Conservation (phyloP, 1,284 basidiomycete species). For the Singerocomus inundabilis region DNA sequence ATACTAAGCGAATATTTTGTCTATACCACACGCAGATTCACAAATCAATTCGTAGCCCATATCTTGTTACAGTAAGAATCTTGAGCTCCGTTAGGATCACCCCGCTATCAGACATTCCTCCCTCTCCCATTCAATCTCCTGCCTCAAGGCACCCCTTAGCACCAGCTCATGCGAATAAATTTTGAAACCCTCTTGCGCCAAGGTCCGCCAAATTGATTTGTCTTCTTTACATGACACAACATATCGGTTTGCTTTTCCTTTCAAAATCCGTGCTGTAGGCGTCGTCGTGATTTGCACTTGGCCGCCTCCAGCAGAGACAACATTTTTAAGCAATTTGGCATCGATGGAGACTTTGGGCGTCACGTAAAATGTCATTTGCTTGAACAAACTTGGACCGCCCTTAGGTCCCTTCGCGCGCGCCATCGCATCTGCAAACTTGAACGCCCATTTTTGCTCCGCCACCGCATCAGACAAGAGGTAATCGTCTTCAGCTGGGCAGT, state of each 20-base stretch:
- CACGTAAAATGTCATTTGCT: constrained; percentile 68
- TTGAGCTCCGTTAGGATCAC: neutral
- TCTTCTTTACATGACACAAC: constrained; percentile 67
- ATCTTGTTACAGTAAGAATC: too few species aligned
- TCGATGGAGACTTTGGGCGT: constrained; percentile 60
- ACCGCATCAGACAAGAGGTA: constrained; percentile 58
- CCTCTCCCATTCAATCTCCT: constrained; percentile 64
- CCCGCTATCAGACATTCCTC: constrained; percentile 24
- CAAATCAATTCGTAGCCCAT: neutral
- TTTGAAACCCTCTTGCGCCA: constrained; percentile 48
- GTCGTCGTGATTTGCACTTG: constrained; percentile 51
- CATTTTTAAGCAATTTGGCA: constrained; percentile 58
- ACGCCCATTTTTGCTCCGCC: constrained; percentile 62
- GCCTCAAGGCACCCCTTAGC: constrained; percentile 58
- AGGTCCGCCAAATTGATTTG: constrained; percentile 55
- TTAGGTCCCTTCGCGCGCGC: constrained; percentile 47
- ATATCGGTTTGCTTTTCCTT: constrained; percentile 47
- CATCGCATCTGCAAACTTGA: constrained; percentile 61
- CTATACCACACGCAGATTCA: neutral
- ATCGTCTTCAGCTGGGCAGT: constrained; percentile 53
- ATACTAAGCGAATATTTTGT: neutral
- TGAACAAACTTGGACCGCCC: constrained; percentile 53
- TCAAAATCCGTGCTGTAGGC: constrained; percentile 56
- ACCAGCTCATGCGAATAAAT: constrained; percentile 71
- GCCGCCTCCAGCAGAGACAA: constrained; percentile 66